phyloP scores from a whole-genome alignment of 768 basidiomycete species.

The Lactarius akahatsu region DNA sequence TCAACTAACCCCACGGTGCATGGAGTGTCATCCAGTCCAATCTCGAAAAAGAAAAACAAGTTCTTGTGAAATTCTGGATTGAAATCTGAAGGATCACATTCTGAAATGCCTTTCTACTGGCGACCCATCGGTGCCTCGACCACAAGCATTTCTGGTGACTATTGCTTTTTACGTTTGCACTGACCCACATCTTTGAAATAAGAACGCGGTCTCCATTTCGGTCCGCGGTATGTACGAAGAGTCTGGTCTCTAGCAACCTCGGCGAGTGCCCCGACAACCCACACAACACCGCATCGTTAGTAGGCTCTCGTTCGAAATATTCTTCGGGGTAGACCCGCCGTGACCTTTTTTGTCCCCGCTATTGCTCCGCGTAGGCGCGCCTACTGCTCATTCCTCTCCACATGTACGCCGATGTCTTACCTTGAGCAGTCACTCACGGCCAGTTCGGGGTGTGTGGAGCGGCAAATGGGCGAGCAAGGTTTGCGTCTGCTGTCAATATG shows the following conservation, averaged over 20 bases:
- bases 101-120: background rate
- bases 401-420: conserved; percentile 46
- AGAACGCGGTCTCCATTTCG: conserved; percentile 43
- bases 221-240: conserved; percentile 47
- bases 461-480: conserved; percentile 18
- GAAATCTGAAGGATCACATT: background rate
- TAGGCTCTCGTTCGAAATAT: conserved; percentile 39
- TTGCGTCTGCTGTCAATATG: too few species aligned
- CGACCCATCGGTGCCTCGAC: background rate
- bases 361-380: conserved; percentile 33
- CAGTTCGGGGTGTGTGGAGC: conserved; percentile 38
- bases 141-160: background rate
- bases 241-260: conserved; percentile 42
- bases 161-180: background rate
- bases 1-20: too few species aligned
- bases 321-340: conserved; percentile 41
- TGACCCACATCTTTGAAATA: background rate
- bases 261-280: conserved; percentile 43
- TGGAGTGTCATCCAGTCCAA: too few species aligned
- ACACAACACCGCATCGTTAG: conserved; percentile 34
- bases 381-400: conserved; percentile 33
- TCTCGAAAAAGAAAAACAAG: background rate
- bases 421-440: conserved; percentile 37
- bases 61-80: background rate
- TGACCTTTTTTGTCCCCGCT: conserved; percentile 46